Evolutionary conservation across 805 yeast genomes (phyloP).

Genomic region (Cyberlindnera suaveolens): DNA sequence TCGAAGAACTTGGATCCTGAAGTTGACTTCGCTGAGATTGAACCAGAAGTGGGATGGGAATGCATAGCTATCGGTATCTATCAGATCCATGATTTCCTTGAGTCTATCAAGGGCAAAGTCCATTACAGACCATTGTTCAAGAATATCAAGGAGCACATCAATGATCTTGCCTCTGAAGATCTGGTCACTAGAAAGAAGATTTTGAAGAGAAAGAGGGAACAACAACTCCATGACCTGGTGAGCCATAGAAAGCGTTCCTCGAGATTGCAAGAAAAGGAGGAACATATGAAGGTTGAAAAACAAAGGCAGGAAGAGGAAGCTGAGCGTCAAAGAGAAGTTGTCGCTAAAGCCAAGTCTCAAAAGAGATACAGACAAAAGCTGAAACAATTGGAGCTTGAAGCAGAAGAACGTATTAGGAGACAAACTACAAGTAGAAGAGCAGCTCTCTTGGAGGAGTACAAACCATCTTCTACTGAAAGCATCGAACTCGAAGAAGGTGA

Average conservation of each 20-base stretch:
- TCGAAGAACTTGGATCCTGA: slow-evolving; percentile 25
- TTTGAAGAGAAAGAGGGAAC: slow-evolving; percentile 52
- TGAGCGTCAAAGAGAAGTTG: slow-evolving; percentile 24
- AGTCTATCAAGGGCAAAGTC: slow-evolving; percentile 25
- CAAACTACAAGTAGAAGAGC: slow-evolving; percentile 18
- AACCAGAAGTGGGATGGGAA: slow-evolving; percentile 34
- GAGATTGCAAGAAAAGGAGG: slow-evolving; percentile 65
- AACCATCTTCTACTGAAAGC: slow-evolving; percentile 7
- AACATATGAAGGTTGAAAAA: slow-evolving; percentile 40
- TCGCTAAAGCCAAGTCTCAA: slow-evolving; percentile 38
- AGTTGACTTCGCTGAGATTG: slow-evolving; percentile 24
- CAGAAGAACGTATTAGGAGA: slow-evolving; percentile 20
- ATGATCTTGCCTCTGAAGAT: slow-evolving; percentile 38
- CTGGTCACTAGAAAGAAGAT: slow-evolving; percentile 47
- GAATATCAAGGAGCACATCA: slow-evolving; percentile 26
- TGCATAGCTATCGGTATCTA: slow-evolving; percentile 39
- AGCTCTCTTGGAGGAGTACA: slow-evolving; percentile 25
- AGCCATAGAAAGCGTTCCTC: slow-evolving; percentile 71
- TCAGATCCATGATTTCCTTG: slow-evolving; percentile 30
- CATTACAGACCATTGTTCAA: slow-evolving; percentile 26
- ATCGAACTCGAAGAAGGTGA: slow-evolving; percentile 29
- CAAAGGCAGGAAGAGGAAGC: slow-evolving; percentile 32
- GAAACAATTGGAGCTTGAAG: slow-evolving; percentile 17
- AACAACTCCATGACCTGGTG: slow-evolving; percentile 55
- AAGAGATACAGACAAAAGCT: slow-evolving; percentile 19